Evolutionary conservation across 148 eudicot species (phyloP).

Genomic region (Camellia sinensis): DNA sequence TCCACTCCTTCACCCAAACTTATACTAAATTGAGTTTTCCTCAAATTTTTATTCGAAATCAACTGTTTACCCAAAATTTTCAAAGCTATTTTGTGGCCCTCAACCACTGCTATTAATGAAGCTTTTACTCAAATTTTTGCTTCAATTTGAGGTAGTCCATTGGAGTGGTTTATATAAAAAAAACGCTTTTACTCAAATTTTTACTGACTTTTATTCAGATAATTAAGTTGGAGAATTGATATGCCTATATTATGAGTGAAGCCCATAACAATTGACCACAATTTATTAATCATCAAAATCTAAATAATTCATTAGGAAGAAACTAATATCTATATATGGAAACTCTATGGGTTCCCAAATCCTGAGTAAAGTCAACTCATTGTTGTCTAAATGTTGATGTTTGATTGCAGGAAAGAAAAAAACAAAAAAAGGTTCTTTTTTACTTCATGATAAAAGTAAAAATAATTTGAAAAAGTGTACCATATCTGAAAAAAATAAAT

Average conservation of each 20-base stretch:
- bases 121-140: no score
- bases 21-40: no score
- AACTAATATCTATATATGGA: background rate
- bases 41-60: no score
- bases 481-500: background rate
- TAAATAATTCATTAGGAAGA: background rate
- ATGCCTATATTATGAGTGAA: background rate
- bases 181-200: no score
- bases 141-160: no score
- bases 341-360: background rate
- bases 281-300: background rate
- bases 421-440: background rate
- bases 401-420: background rate
- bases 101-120: no score
- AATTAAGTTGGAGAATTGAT: conserved; percentile 5
- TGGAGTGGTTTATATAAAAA: no score
- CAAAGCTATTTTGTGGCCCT: no score
- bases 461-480: background rate
- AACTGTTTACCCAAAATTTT: no score
- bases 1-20: no score
- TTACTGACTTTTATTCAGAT: background rate
- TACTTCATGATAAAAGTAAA: background rate
- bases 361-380: background rate
- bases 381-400: background rate
- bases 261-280: background rate